Conservation (phyloP, 1,284 basidiomycete species). For the Sporisorium reilianum region DNA sequence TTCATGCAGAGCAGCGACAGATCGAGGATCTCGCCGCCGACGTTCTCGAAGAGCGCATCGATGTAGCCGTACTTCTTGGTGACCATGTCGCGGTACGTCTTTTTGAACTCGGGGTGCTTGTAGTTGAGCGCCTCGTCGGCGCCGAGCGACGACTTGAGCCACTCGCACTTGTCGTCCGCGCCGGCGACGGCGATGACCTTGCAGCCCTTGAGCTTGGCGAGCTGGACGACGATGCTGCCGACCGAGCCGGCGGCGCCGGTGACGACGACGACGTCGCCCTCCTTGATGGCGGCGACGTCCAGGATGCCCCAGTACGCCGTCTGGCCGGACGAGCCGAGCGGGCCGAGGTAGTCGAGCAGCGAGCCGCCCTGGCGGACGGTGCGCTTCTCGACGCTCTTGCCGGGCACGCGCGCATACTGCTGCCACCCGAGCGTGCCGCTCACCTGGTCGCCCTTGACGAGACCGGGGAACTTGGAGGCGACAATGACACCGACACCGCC, state of each 20-base stretch:
- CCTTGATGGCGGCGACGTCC: constrained; percentile 54
- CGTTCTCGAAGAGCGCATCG: constrained; percentile 57
- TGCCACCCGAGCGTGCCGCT: constrained; percentile 57
- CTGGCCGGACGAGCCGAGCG: constrained; percentile 67
- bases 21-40: constrained; percentile 56
- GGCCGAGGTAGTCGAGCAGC: constrained; percentile 65
- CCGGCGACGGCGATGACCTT: constrained; percentile 87
- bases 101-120: constrained; percentile 76
- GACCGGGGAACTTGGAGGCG: constrained; percentile 58
- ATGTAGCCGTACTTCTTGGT: constrained; percentile 66
- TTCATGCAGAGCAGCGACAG: constrained; percentile 74
- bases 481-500: constrained; percentile 79
- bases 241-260: constrained; percentile 62
- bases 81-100: constrained; percentile 76
- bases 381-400: constrained; percentile 49
- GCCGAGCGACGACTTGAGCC: constrained; percentile 83
- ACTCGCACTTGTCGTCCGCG: constrained; percentile 81
- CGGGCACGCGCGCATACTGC: constrained; percentile 46
- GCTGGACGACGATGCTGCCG: constrained; percentile 74
- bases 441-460: constrained; percentile 53
- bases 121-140: constrained; percentile 88
- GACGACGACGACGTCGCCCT: constrained; percentile 59
- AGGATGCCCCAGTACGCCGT: constrained; percentile 69
- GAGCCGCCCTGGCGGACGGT: constrained; percentile 31
- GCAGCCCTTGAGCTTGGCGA: constrained; percentile 71